Evolutionary conservation across 2,329 filamentous ascomycete species (phyloP).

Genomic region (Pseudogymnoascus sp.): DNA sequence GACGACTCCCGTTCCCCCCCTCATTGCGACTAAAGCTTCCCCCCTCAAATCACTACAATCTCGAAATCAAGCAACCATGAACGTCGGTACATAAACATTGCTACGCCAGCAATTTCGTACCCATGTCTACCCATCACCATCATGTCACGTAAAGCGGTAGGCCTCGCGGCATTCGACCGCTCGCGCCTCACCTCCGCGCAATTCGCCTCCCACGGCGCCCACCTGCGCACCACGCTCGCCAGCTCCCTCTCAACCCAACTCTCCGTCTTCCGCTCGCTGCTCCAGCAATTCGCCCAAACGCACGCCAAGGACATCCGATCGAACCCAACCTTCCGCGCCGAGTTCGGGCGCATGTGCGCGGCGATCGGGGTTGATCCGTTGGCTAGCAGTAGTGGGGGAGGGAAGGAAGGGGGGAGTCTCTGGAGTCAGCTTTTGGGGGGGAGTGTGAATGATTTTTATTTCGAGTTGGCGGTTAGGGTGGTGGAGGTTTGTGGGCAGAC

Average conservation of each 20-base stretch:
- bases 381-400: slow-evolving; percentile 55
- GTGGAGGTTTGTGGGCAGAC: slow-evolving; percentile 89
- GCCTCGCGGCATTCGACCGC: slow-evolving; percentile 83
- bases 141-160: slow-evolving; percentile 76
- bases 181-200: slow-evolving; percentile 78
- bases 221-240: slow-evolving; percentile 77
- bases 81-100: slow-evolving; percentile 5
- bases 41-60: background rate
- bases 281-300: slow-evolving; percentile 91
- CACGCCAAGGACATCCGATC: slow-evolving; percentile 95
- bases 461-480: slow-evolving; percentile 90
- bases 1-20: background rate
- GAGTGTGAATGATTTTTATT: slow-evolving; percentile 97
- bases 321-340: slow-evolving; percentile 87
- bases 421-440: slow-evolving; percentile 91
- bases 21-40: background rate
- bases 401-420: slow-evolving; percentile 54
- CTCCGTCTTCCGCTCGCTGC: slow-evolving; percentile 87
- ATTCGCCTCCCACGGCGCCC: slow-evolving; percentile 83
- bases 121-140: slow-evolving; percentile 9
- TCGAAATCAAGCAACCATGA: background rate
- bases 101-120: background rate
- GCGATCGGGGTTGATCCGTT: slow-evolving; percentile 95
- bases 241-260: slow-evolving; percentile 87
- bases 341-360: slow-evolving; percentile 97